Percentiles rank a stretch among this genome's conserved stretches.
phyloP scores from a whole-genome alignment of 2,329 filamentous ascomycete genomes.

The Talaromyces rugulosus region DNA sequence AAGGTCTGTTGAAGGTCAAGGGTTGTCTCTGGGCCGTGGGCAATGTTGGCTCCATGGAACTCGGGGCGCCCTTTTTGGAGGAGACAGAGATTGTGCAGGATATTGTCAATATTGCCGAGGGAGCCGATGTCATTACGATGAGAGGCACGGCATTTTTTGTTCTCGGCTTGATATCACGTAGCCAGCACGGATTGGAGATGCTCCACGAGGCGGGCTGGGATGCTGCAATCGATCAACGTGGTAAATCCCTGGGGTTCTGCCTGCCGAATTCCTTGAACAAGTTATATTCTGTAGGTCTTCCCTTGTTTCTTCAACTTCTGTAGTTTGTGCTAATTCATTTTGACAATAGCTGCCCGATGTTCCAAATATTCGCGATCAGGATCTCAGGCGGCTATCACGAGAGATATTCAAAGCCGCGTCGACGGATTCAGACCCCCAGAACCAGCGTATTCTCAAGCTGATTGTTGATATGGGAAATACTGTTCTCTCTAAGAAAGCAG shows the following conservation, averaged over 20 bases:
- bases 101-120: slow-evolving; percentile 84
- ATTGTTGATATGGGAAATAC: slow-evolving; percentile 89
- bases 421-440: slow-evolving; percentile 58
- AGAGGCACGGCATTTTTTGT: slow-evolving; percentile 97
- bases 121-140: slow-evolving; percentile 84
- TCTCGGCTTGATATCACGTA: slow-evolving; percentile 84
- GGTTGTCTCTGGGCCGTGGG: slow-evolving; percentile 96
- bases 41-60: slow-evolving; percentile 96
- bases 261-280: slow-evolving; percentile 74
- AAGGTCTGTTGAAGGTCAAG: slow-evolving; percentile 89
- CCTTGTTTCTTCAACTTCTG: not conserved
- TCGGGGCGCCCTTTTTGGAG: slow-evolving; percentile 90
- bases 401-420: slow-evolving; percentile 55
- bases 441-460: slow-evolving; percentile 74
- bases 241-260: slow-evolving; percentile 80
- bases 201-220: slow-evolving; percentile 89
- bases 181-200: slow-evolving; percentile 87
- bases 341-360: slow-evolving; percentile 29
- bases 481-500: slow-evolving; percentile 82
- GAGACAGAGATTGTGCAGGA: slow-evolving; percentile 80
- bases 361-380: slow-evolving; percentile 36
- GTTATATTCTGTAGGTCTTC: slow-evolving; percentile 38
- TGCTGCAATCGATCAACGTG: slow-evolving; percentile 76
- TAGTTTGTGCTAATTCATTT: not conserved
- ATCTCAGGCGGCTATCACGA: slow-evolving; percentile 37